Evolutionary conservation across 495 filamentous ascomycete species (phyloP), one percentile per base, ranked within the genome.

Genomic region (Annulohypoxylon bovei): DNA sequence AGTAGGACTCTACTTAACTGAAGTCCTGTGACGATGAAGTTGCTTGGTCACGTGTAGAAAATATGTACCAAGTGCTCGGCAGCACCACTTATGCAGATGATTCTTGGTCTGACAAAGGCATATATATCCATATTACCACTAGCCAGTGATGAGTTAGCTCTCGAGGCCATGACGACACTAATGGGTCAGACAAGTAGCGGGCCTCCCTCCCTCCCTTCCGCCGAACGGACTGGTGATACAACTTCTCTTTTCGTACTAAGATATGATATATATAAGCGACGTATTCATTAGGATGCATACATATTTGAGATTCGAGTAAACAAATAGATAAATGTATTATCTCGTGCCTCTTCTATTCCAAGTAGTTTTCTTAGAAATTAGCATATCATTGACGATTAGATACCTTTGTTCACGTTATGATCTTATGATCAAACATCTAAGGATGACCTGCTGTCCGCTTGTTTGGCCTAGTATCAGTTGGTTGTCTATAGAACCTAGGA

Each of bases 361-460:
- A n/a, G n/a, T n/a, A n/a, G 28, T 20, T 53, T 33, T 14, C 33
- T 53, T 53, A 9, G 16, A 3, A 20, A 6, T 2, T 33, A 53
- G 28, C n/a, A 18, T 32, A 33, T 53, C 9, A 53, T 33, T 33
- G 28, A 27, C 11, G n/a, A 20, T n/a, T 53, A 20, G 49, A 33
- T 33, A 5, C 20, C 49, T 53, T 53, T 53, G 28, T 53, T 53
- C n/a, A 33, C 49, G 14, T 33, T 33, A 33, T 53, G 49, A 53
- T 32, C 49, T 52, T 33, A 33, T 53, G 49, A 53, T 53, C 18
- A 20, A 4, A 50, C 9, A 18, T 53, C n/a, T 20, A 22, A 1
- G 6, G 28, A 20, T 53, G 28, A 32, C 14, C 9, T 53, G 46
- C 4, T 33, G 28, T 20, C 49, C 28, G 27, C 49, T 32, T 33